Evolutionary conservation across 2,329 filamentous ascomycete species (phyloP).

Genomic region (Nemania abortiva): DNA sequence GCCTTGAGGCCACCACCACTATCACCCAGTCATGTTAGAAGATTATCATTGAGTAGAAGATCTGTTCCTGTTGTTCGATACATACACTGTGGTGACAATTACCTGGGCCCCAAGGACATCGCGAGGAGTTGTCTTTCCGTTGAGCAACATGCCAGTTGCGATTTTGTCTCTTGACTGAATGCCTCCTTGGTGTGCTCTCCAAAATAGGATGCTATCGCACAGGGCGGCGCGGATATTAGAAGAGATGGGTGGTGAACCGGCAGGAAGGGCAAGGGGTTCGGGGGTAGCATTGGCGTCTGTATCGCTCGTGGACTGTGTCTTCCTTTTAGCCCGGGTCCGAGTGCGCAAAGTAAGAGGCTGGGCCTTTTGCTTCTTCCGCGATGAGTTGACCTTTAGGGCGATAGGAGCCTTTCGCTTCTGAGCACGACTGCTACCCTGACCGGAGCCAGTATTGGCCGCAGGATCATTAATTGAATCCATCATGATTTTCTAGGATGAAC

Average conservation of each 20-base stretch:
- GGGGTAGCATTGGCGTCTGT: not conserved
- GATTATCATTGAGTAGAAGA: not conserved
- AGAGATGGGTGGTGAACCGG: constrained; percentile 64
- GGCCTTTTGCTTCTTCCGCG: constrained; percentile 12
- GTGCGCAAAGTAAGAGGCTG: not conserved
- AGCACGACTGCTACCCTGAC: no score
- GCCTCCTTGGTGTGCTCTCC: constrained; percentile 70
- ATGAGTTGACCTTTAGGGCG: not conserved
- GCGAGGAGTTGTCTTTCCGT: constrained; percentile 64
- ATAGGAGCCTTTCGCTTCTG: constrained; percentile 25
- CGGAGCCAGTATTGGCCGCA: not conserved
- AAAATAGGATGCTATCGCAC: constrained; percentile 74
- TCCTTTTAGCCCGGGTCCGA: not conserved
- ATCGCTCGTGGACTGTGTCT: not conserved
- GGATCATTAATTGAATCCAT: constrained; percentile 12
- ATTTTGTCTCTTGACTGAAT: constrained; percentile 64
- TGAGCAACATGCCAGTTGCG: constrained; percentile 70
- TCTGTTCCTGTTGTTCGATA: constrained; percentile 22
- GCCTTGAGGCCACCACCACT: constrained; percentile 39
- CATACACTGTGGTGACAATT: constrained; percentile 72
- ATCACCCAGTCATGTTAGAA: constrained; percentile 16
- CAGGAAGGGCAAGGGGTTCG: constrained; percentile 19
- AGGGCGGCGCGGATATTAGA: constrained; percentile 69
- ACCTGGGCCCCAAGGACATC: constrained; percentile 72
- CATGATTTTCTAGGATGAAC: not conserved